A percentile compares a stretch with the other conserved stretches of the same genome.
phyloP scores from a whole-genome alignment of 805 yeast genomes.

The Spathaspora hagerdaliae region DNA sequence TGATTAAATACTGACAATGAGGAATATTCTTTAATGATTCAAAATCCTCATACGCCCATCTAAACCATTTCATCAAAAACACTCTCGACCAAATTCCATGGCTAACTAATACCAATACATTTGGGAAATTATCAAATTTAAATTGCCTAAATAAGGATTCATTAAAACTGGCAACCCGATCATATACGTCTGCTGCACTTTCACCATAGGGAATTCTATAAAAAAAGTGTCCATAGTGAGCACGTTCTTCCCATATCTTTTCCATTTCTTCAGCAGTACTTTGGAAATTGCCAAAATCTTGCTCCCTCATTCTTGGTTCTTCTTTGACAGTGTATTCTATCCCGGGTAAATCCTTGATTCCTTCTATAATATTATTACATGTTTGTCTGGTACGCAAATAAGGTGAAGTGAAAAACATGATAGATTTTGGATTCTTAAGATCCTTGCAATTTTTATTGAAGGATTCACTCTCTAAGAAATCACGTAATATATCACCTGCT shows the following conservation, averaged over 20 bases:
- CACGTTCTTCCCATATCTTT: slow-evolving; percentile 76
- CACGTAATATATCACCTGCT: slow-evolving; percentile 55
- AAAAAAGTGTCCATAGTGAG: slow-evolving; percentile 76
- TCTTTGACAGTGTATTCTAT: slow-evolving; percentile 58
- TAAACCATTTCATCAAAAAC: slow-evolving; percentile 88
- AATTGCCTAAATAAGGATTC: slow-evolving; percentile 84
- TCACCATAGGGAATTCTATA: slow-evolving; percentile 92
- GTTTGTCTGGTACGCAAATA: slow-evolving; percentile 84
- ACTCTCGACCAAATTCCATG: slow-evolving; percentile 96
- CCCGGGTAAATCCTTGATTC: slow-evolving; percentile 44
- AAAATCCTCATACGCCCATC: slow-evolving; percentile 89
- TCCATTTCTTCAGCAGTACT: slow-evolving; percentile 73
- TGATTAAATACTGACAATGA: slow-evolving; percentile 76
- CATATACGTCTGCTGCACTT: slow-evolving; percentile 94
- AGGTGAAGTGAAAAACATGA: slow-evolving; percentile 83
- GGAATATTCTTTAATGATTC: slow-evolving; percentile 80
- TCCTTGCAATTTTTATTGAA: slow-evolving; percentile 17
- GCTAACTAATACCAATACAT: slow-evolving; percentile 77
- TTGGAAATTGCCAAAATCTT: slow-evolving; percentile 93
- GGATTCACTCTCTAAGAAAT: slow-evolving; percentile 32
- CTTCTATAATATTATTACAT: slow-evolving; percentile 61
- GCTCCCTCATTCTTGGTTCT: slow-evolving; percentile 91
- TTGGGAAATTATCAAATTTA: slow-evolving; percentile 65
- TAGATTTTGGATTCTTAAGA: slow-evolving; percentile 24
- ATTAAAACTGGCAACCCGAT: slow-evolving; percentile 84